A percentile compares a stretch with the other conserved stretches of the same genome.
Evolutionary conservation across 257 asterid species (phyloP).

Genomic region (Oldenlandia corymbosa): DNA sequence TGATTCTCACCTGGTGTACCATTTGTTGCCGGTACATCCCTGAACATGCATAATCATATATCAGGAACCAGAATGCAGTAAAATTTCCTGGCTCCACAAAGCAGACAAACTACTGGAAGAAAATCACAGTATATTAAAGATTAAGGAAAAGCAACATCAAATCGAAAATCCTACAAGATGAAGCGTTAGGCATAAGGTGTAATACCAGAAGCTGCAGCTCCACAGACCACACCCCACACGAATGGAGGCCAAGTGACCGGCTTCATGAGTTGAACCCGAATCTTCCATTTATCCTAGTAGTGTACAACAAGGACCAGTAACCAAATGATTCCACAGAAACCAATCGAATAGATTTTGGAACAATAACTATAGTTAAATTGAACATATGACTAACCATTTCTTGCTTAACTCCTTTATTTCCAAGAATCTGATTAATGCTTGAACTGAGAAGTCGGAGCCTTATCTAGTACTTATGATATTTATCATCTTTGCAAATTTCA

Average conservation of each 20-base stretch:
- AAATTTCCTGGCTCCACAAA: neutral
- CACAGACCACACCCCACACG: conserved; percentile 96
- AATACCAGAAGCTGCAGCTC: conserved; percentile 97
- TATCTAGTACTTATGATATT: conserved; percentile 37
- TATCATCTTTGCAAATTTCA: no score
- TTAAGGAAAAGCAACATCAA: neutral
- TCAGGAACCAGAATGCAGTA: neutral
- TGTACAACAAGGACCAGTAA: conserved; percentile 1
- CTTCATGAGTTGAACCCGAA: conserved; percentile 85
- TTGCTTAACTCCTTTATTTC: conserved; percentile 48
- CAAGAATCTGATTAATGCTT: conserved; percentile 48
- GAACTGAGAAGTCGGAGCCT: conserved; percentile 39
- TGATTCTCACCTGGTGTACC: no score
- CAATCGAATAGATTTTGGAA: no score
- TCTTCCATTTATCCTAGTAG: conserved; percentile 79
- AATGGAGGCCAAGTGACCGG: conserved; percentile 99
- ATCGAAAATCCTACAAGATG: neutral
- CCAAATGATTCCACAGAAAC: neutral
- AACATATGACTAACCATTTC: conserved; percentile 34
- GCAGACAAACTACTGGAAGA: no score
- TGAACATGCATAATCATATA: no score
- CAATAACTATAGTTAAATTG: no score
- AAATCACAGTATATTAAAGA: neutral
- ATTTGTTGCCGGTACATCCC: no score
- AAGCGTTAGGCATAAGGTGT: conserved; percentile 6